Conservation (phyloP, 352 stramenopile genomes). For the Globisporangium nodosum region DNA sequence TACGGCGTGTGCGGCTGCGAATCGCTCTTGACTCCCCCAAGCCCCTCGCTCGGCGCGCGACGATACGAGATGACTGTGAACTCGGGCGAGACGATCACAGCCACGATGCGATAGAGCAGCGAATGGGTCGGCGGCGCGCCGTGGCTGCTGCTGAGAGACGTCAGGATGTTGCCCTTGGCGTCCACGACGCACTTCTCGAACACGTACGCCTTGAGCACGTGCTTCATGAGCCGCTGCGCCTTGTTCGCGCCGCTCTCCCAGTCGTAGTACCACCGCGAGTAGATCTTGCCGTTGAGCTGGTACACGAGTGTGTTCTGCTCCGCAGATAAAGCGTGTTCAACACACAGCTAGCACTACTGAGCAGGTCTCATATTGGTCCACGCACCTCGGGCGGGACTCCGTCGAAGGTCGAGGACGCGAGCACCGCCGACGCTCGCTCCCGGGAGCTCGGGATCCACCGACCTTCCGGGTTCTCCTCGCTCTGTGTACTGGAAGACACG, state of each 20-base stretch:
- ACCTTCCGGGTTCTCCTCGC: slow-evolving; percentile 49
- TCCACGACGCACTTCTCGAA: slow-evolving; percentile 35
- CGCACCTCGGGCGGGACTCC: slow-evolving; percentile 4
- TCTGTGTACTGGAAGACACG: slow-evolving; percentile 33
- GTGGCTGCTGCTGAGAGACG: slow-evolving; percentile 9
- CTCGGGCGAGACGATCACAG: slow-evolving; percentile 46
- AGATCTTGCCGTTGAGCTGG: slow-evolving; percentile 33
- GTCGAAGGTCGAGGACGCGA: slow-evolving; percentile 13
- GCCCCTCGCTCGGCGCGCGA: slow-evolving; percentile 32
- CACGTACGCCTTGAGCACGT: slow-evolving; percentile 41
- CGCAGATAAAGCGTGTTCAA: background rate
- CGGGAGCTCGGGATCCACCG: slow-evolving; percentile 46
- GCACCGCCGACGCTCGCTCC: slow-evolving; percentile 33
- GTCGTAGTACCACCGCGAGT: slow-evolving; percentile 44
- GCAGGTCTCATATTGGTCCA: background rate
- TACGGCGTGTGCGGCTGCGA: slow-evolving; percentile 3
- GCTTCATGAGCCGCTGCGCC: slow-evolving; percentile 34
- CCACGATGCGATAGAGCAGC: slow-evolving; percentile 35
- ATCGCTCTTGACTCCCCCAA: slow-evolving; percentile 1
- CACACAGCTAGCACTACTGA: background rate
- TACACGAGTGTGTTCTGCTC: slow-evolving; percentile 20
- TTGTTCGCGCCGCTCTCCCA: slow-evolving; percentile 41
- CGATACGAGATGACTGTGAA: slow-evolving; percentile 75
- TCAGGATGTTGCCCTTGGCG: slow-evolving; percentile 26
- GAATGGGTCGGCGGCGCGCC: slow-evolving; percentile 15